Percentiles rank a stretch among this genome's conserved stretches.
Conservation (phyloP, 768 basidiomycete genomes). For the Lentinula detonsa region DNA sequence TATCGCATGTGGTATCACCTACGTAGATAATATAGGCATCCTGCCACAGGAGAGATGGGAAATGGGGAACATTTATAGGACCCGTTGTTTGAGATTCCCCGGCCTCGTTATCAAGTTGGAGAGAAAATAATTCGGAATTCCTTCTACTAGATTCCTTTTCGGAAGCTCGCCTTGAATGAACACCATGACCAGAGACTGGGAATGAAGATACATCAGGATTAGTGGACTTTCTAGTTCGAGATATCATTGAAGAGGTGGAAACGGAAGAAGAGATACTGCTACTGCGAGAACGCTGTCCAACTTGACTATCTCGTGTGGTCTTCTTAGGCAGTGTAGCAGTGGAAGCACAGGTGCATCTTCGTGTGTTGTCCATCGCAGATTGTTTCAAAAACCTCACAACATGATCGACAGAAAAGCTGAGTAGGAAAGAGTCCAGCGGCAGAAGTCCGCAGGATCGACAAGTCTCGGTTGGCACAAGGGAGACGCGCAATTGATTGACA, state of each 20-base stretch:
- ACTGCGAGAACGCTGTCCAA: constrained; percentile 56
- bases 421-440: constrained; percentile 56
- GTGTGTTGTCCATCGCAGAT: constrained; percentile 47
- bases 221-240: constrained; percentile 45
- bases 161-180: constrained; percentile 66
- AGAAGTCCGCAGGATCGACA: constrained; percentile 72
- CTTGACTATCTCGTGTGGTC: constrained; percentile 34
- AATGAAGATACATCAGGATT: constrained; percentile 50
- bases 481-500: constrained; percentile 57
- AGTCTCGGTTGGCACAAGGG: constrained; percentile 42
- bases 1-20: constrained; percentile 58
- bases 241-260: constrained; percentile 38
- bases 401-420: constrained; percentile 63
- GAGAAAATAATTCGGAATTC: constrained; percentile 36
- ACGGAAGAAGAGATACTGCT: constrained; percentile 43
- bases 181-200: constrained; percentile 77
- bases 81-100: constrained; percentile 21
- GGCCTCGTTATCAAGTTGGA: constrained; percentile 42
- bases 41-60: constrained; percentile 44
- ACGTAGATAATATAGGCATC: constrained; percentile 49
- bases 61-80: constrained; percentile 16
- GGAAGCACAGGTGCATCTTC: constrained; percentile 63
- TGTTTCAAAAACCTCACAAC: constrained; percentile 61
- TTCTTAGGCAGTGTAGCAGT: constrained; percentile 31
- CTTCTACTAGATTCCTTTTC: constrained; percentile 59